Percentiles rank a stretch among this genome's conserved stretches.
Evolutionary conservation across 192 early-diverging fungal genomes (phyloP).

Genomic region (Obelidium mucronatum): DNA sequence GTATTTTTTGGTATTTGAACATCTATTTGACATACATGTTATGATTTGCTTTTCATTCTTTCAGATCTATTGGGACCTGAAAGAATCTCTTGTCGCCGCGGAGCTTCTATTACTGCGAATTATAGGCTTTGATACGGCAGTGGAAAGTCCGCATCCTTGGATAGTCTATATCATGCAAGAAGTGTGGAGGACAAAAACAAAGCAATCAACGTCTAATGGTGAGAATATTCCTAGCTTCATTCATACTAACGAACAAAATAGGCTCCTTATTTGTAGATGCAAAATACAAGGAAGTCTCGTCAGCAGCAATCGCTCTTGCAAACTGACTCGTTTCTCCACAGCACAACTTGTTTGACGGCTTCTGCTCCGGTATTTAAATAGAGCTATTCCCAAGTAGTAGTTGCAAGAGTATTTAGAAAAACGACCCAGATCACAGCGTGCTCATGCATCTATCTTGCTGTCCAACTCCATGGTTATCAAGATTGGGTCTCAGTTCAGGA

Average conservation of each 20-base stretch:
- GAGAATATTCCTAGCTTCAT: neutral
- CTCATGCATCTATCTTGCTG: neutral
- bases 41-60: neutral
- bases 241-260: neutral
- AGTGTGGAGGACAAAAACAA: neutral
- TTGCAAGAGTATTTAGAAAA: no score
- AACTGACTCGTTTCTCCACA: constrained; percentile 13
- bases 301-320: neutral
- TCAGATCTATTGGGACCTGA: constrained; percentile 36
- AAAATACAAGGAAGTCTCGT: neutral
- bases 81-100: constrained; percentile 34
- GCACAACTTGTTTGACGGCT: neutral
- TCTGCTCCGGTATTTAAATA: constrained; percentile 2
- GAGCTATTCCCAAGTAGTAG: neutral
- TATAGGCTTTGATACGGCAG: constrained; percentile 30
- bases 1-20: neutral
- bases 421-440: neutral
- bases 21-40: neutral
- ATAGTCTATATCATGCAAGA: constrained; percentile 17
- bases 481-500: neutral
- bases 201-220: neutral
- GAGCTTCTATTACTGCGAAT: constrained; percentile 33
- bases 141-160: constrained; percentile 29
- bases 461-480: neutral
- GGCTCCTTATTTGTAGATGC: neutral